Evolutionary conservation across 305 asterid genomes (phyloP), one percentile per base, ranked within the genome.

Genomic region (Fraxinus velutina): DNA sequence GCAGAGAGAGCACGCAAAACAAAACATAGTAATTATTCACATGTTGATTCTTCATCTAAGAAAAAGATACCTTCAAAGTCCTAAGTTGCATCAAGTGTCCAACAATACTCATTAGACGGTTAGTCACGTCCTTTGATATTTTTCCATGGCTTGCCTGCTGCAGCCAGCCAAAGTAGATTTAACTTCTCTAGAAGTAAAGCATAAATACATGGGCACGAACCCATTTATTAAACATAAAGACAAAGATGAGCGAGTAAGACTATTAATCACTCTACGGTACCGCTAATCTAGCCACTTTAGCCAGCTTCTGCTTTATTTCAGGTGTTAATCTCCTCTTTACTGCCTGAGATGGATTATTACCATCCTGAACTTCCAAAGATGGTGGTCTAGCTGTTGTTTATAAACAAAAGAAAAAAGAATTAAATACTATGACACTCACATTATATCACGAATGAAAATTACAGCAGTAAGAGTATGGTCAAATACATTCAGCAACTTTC

Each of bases 281-380:
- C 92, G 94, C 95, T 78, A 90, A 82, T 89, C 97, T 90, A 82
- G 99, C 98, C 88, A 94, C 99, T 96, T 93, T 94, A 81, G 97
- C 97, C 84, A 96, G 92, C 90, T 90, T 94, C 88, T 89, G 98
- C 92, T 96, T 96, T 84, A 96, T 86, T 83, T 94, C 98, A 36
- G 91, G 89, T 17, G 98, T 90, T 84, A 93, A 86, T 89, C 98
- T 92, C 88, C 92, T 92, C 90, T 93, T 96, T 84, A 90, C 89
- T 39, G 90, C 90, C 86, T 90, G 99, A 78, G 96, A 89, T 80
- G 98, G 83, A 93, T 84, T 93, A 83, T 94, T 97, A 79, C 90
- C 90, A 87, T 92, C 98, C 78, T 88, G 97, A 86, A 92, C 91
- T 84, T 93, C 64, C 9, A 6, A 52, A 52, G 24, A 52, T 15